phyloP scores from a whole-genome alignment of 2,329 filamentous ascomycete genomes.

The Monosporascus sp. region DNA sequence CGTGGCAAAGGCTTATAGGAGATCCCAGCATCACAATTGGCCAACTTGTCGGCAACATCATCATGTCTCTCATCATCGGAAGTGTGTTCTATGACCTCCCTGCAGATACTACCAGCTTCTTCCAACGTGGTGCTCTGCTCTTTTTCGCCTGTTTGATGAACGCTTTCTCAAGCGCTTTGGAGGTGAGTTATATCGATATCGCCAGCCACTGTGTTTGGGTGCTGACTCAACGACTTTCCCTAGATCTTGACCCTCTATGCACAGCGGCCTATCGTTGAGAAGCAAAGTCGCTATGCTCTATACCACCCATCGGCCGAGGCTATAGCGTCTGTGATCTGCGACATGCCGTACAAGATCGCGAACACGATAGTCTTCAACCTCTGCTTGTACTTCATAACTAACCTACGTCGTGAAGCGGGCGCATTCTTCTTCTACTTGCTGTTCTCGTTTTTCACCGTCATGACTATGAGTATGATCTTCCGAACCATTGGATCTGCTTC shows the following conservation, averaged over 20 bases:
- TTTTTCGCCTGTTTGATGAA: conserved; percentile 89
- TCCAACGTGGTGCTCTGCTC: conserved; percentile 69
- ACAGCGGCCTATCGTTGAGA: conserved; percentile 88
- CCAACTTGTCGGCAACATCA: conserved; percentile 64
- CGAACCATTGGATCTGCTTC: conserved; percentile 73
- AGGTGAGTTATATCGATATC: conserved; percentile 39
- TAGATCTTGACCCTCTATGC: conserved; percentile 79
- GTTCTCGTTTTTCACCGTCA: conserved; percentile 64
- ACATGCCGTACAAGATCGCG: conserved; percentile 76
- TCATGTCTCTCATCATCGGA: conserved; percentile 71
- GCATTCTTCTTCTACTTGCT: conserved; percentile 84
- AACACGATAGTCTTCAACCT: conserved; percentile 75
- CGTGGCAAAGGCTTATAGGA: conserved; percentile 68
- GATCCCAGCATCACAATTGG: conserved; percentile 71
- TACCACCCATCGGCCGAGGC: conserved; percentile 89
- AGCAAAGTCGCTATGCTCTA: conserved; percentile 78
- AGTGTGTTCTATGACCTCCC: conserved; percentile 77
- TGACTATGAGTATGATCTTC: conserved; percentile 85
- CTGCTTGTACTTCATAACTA: conserved; percentile 81
- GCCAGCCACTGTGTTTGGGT: conserved; percentile 7
- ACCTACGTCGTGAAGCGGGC: conserved; percentile 66
- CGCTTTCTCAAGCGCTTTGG: conserved; percentile 73
- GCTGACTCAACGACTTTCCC: conserved; percentile 1
- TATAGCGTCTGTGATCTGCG: conserved; percentile 78
- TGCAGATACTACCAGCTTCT: conserved; percentile 65